Evolutionary conservation across 2,329 filamentous ascomycete species (phyloP).

Genomic region (Clathrospora elynae): DNA sequence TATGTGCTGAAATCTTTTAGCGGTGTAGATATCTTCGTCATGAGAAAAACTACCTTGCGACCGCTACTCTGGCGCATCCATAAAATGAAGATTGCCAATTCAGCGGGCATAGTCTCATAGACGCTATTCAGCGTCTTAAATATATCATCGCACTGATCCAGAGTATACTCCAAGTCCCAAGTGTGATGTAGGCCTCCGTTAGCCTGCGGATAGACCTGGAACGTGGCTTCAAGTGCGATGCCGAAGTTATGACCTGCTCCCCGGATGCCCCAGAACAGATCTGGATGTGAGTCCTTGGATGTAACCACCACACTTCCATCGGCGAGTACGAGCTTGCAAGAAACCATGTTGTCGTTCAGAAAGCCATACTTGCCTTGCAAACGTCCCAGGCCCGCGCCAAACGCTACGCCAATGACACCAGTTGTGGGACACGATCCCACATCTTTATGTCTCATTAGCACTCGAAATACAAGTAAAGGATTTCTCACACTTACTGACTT

Average conservation of each 20-base stretch:
- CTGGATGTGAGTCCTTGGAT: not conserved
- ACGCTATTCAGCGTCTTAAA: slow-evolving; percentile 9
- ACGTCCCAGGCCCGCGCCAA: slow-evolving; percentile 10
- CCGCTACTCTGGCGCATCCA: slow-evolving; percentile 9
- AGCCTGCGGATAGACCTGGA: slow-evolving; percentile 5
- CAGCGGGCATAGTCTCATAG: slow-evolving; percentile 5
- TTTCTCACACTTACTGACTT: slow-evolving; percentile 9
- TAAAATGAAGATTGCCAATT: slow-evolving; percentile 7
- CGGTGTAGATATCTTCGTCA: not conserved
- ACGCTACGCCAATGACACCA: slow-evolving; percentile 10
- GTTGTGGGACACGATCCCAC: slow-evolving; percentile 10
- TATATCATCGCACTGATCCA: slow-evolving; percentile 6
- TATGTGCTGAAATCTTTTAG: slow-evolving; percentile 2
- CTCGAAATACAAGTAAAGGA: not conserved
- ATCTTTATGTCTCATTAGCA: slow-evolving; percentile 1
- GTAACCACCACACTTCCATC: not conserved
- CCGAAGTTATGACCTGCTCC: slow-evolving; percentile 10
- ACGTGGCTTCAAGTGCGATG: slow-evolving; percentile 9
- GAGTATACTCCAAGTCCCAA: slow-evolving; percentile 9
- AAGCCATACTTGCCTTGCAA: slow-evolving; percentile 12
- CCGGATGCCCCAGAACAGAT: slow-evolving; percentile 4
- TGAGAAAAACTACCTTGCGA: slow-evolving; percentile 3
- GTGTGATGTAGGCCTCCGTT: slow-evolving; percentile 8
- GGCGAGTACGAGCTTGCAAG: slow-evolving; percentile 8
- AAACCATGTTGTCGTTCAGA: slow-evolving; percentile 9